These are phyloP conservation scores for Phlyctochytrium bullatum DNA, from an alignment of 192 early-diverging fungal species.

Conservation along the genomic window DNA sequence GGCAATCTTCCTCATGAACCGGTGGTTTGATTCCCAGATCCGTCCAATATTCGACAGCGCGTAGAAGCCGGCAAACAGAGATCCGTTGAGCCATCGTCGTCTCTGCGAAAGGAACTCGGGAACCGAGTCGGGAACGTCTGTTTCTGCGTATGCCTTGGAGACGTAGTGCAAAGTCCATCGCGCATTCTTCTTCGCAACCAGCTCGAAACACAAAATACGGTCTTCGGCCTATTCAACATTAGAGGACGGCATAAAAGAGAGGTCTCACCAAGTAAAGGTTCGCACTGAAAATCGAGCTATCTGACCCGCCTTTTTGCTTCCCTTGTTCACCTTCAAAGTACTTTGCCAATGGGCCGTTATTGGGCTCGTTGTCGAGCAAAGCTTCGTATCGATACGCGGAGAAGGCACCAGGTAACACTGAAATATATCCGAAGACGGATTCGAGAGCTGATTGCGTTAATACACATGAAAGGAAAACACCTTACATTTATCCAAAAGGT, in stretches of 20 bases:
- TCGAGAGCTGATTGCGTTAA: constrained; percentile 52
- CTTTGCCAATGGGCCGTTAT: constrained; percentile 62
- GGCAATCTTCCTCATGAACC: constrained; percentile 55
- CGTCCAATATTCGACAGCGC: constrained; percentile 60
- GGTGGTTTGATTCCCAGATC: constrained; percentile 68
- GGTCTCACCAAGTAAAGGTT: constrained; percentile 63
- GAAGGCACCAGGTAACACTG: constrained; percentile 86
- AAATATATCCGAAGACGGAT: constrained; percentile 92
- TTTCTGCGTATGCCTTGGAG: constrained; percentile 63
- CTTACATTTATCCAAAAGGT: constrained; percentile 78
- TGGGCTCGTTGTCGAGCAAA: constrained; percentile 41
- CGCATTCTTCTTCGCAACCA: constrained; percentile 67
- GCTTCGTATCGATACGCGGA: constrained; percentile 76
- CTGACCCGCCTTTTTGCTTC: constrained; percentile 26
- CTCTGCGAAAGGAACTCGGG: constrained; percentile 78
- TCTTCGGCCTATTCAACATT: constrained; percentile 50
- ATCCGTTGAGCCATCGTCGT: constrained; percentile 80
- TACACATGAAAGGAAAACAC: background rate
- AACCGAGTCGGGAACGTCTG: constrained; percentile 70
- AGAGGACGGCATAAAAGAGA: background rate
- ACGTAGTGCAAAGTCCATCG: constrained; percentile 74
- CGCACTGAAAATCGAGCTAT: constrained; percentile 52
- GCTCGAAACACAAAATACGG: constrained; percentile 78
- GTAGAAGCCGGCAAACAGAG: constrained; percentile 79
- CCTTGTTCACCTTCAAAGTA: constrained; percentile 78